Conservation (phyloP, 768 basidiomycete species). For the Mycena rebaudengoi region DNA sequence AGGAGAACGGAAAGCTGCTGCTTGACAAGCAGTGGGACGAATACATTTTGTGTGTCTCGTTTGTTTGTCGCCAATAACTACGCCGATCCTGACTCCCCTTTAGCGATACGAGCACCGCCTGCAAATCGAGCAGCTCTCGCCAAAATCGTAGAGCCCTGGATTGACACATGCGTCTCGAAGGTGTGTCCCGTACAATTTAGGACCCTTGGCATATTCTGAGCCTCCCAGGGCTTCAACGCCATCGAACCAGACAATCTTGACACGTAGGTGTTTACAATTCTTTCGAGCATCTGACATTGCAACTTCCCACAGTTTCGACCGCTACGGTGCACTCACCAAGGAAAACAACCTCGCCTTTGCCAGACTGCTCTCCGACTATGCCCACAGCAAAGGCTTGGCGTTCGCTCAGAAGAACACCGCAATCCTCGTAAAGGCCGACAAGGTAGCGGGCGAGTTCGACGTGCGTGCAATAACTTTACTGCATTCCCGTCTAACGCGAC, state of each 20-base stretch:
- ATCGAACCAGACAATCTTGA: slow-evolving; percentile 16
- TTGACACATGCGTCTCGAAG: background rate
- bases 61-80: too few relatives aligned
- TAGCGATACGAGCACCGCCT: slow-evolving; percentile 12
- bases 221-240: slow-evolving; percentile 8
- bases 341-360: slow-evolving; percentile 15
- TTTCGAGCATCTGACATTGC: background rate
- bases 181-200: too few relatives aligned
- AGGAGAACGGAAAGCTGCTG: background rate
- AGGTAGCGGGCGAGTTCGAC: slow-evolving; percentile 5
- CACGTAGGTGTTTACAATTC: background rate
- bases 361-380: slow-evolving; percentile 5
- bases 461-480: too few relatives aligned
- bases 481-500: too few relatives aligned
- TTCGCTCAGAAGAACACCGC: slow-evolving; percentile 16
- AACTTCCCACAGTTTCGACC: slow-evolving; percentile 1
- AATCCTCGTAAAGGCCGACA: background rate
- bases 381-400: background rate
- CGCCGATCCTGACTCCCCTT: too few relatives aligned
- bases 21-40: slow-evolving; percentile 8
- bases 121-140: slow-evolving; percentile 4
- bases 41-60: too few relatives aligned
- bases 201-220: too few relatives aligned
- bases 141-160: slow-evolving; percentile 4
- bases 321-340: background rate